Base-by-base conservation (phyloP, 208 protist genomes). In the Leishmania braziliensis region DNA sequence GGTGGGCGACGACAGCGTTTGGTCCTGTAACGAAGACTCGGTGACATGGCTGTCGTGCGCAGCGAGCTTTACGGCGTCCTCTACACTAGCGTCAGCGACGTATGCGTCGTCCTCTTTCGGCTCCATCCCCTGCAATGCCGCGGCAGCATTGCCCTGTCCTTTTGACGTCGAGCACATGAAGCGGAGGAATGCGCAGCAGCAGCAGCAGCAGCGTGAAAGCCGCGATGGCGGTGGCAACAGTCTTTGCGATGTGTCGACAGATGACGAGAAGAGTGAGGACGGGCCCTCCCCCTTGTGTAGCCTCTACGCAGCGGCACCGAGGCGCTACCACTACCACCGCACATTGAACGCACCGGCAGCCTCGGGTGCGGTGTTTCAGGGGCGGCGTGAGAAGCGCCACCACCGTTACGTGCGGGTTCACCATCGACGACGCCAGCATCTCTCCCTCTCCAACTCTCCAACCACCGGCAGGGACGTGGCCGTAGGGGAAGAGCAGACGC, bases 381-480 rank as follows among this genome's bases (percentile, higher is more conserved):
- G 46, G 62, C 50, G 62, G 46, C 77, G 82, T 3, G 77, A 75
- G 66, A 83, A 80, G 82, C 68, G 76, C 3, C 81, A 85, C 48
- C 84, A 89, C 70, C 86, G 82, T 51, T 85, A 85, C 79, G 83
- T 86, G 8, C 73, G 79, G 18, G 82, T 83, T 16, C 86, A 85
- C 60, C 86, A 89, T 33, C 75, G 77, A 26, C 82, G 77, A 39
- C 58, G 77, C 29, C 23, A 3, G 3, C 43, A 33, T 51, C 23
- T 16, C 60, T n/a, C 33, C 48, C n/a, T 26, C 18, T 62, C 50
- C 16, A 14, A 12, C 50, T 50, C 66, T 14, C 23, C 33, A 71
- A 12, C 46, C 33, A 54, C 12, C n/a, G 39, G 39, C 29, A 71
- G 16, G 66, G 39, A 71, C 23, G 66, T 10, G 39, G 66, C 48